Base-by-base conservation (phyloP, 768 basidiomycete genomes). In the Sporobolomyces phaffii region DNA sequence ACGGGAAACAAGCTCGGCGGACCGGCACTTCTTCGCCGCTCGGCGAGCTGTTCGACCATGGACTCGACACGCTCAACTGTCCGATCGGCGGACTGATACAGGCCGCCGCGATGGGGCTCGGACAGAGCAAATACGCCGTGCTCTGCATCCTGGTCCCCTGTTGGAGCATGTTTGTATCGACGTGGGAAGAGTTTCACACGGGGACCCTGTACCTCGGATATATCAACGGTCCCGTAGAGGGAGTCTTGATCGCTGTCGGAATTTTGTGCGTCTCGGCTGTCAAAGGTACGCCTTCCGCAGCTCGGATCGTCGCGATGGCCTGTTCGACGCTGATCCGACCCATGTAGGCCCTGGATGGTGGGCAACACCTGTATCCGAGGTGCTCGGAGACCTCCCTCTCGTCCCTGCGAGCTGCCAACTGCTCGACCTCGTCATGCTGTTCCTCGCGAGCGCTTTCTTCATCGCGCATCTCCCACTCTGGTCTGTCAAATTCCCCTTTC, bases 41-140 rank as follows among this genome's bases (percentile, higher is more conserved):
- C 17, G 68, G 68, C 5, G 68, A 70, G 31, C 44, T 70, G 86
- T 99, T 99, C 77, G 96, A 99, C 76, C 96, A 98, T 78, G 94
- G 92, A 10, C 77, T 76, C 49, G 68, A 70, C 40, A 70, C 68
- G 5, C 64, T 70, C 43, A 70, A 70, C 48, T 64, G 63, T n/a
- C 61, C 69, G 9, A 60, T 71, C 3, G 45, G 61, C 26, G 69
- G 61, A 0, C 41, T 71, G 28, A 64, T 71, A 17, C 64, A 64
- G 17, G 64, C 61, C 3, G 31, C 47, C 8, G 65, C 69, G 9
- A 40, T 71, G 31, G 65, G 52, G 0, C 60, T 67, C 29, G 69
- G 69, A 22, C 57, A 59, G 20, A 64, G 65, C 31, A 34, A 59
- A 7, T 62, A 54, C 38, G 45, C 65, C 17, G 49, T 71, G 3